These are phyloP conservation scores for Trypanosoma scelopori DNA, from an alignment of 208 protist genomes.

Conservation along the genomic window DNA sequence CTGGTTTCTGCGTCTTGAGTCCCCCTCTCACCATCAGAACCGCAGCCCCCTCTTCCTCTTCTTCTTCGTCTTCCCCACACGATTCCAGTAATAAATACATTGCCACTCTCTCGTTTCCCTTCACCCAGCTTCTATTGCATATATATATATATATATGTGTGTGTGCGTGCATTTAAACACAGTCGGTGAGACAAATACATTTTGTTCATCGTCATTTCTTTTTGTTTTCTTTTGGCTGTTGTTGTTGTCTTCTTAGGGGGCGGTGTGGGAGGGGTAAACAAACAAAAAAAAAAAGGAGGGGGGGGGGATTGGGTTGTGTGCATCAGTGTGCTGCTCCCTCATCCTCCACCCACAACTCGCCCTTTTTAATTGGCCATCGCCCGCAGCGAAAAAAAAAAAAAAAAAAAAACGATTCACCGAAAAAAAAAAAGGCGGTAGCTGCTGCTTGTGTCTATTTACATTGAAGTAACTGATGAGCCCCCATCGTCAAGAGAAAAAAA, in stretches of 20 bases:
- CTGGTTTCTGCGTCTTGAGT: neutral
- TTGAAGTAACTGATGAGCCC: too few species aligned
- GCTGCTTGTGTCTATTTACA: too few species aligned
- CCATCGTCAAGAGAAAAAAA: too few species aligned
- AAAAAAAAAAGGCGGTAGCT: too few species aligned
- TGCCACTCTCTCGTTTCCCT: neutral
- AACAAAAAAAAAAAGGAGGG: too few species aligned
- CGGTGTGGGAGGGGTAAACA: too few species aligned
- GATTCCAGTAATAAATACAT: neutral
- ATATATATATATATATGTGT: slow-evolving; percentile 3
- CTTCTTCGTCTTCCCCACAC: slow-evolving; percentile 1
- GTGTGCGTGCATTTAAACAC: neutral
- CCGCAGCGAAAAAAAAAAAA: too few species aligned
- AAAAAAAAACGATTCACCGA: too few species aligned
- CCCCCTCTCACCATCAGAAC: neutral
- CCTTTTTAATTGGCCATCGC: slow-evolving; percentile 5
- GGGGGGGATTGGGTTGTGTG: too few species aligned
- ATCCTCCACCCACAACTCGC: too few species aligned
- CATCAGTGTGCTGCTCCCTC: too few species aligned
- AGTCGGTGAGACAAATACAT: neutral
- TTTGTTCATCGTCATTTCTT: neutral
- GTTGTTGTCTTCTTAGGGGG: slow-evolving; percentile 3
- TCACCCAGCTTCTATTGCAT: neutral
- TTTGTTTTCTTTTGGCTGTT: slow-evolving; percentile 9
- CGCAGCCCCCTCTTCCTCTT: neutral